Percentiles rank a stretch among this genome's conserved stretches.
Evolutionary conservation across 495 filamentous ascomycete species (phyloP).

Genomic region (Xylaria curta): DNA sequence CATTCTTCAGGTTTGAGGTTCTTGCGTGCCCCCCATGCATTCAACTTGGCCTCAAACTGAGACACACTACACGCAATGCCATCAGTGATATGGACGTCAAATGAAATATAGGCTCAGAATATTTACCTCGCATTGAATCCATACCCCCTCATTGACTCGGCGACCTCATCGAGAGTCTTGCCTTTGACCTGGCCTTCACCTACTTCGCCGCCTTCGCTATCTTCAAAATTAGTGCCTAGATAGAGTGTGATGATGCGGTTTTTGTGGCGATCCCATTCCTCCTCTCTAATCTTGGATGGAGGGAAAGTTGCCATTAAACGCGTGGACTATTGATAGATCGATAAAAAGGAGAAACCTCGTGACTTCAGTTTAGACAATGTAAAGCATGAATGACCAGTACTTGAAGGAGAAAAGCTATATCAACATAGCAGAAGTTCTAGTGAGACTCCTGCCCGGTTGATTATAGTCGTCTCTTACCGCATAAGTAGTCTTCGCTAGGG

Average conservation of each 20-base stretch:
- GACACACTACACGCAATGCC: background rate
- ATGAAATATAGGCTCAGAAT: background rate
- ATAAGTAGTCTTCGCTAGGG: background rate
- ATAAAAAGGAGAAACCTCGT: background rate
- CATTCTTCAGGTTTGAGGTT: conserved; percentile 32
- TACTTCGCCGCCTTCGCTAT: background rate
- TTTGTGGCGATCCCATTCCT: conserved; percentile 32
- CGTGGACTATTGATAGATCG: too few species aligned
- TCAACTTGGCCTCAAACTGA: conserved; percentile 32
- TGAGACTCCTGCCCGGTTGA: background rate
- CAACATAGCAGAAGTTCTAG: background rate
- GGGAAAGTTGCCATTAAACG: background rate
- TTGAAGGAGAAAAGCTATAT: background rate
- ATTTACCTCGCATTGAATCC: conserved; percentile 32
- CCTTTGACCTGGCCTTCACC: conserved; percentile 7
- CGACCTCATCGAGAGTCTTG: conserved; percentile 22
- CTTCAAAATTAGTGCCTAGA: background rate
- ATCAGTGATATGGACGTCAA: background rate
- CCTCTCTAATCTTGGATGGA: background rate
- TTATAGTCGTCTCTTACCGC: background rate
- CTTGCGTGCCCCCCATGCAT: conserved; percentile 32
- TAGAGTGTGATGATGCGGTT: conserved; percentile 30
- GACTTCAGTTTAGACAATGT: background rate
- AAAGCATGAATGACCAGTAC: background rate
- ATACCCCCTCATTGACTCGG: conserved; percentile 28